phyloP scores from a whole-genome alignment of 495 filamentous ascomycete genomes.

The Tricharina praecox region DNA sequence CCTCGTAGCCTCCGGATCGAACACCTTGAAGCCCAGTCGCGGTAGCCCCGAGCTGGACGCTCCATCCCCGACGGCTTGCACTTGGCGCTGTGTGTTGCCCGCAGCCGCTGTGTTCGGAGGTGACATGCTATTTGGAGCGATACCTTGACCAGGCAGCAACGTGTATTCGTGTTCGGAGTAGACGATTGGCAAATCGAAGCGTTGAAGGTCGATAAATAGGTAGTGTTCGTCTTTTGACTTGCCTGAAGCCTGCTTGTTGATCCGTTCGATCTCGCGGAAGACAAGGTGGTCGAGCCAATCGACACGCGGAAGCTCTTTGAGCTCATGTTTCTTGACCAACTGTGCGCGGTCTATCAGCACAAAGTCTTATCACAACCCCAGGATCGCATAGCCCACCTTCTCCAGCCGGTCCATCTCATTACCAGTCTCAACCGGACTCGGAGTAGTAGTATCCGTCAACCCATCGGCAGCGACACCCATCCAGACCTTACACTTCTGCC shows the following conservation, averaged over 20 bases:
- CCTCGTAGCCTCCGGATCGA: constrained; percentile 76
- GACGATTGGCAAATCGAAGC: constrained; percentile 90
- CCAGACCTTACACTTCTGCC: constrained; percentile 79
- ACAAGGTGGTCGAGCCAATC: constrained; percentile 93
- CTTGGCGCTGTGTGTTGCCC: background rate
- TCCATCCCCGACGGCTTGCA: background rate
- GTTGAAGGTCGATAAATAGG: constrained; percentile 78
- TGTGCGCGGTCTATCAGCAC: constrained; percentile 21
- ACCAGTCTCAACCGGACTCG: constrained; percentile 33
- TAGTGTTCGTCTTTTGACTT: constrained; percentile 23
- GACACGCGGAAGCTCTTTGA: constrained; percentile 79
- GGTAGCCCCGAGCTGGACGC: background rate
- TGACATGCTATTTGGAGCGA: constrained; percentile 43
- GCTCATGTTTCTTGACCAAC: constrained; percentile 92
- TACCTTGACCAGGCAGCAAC: constrained; percentile 33
- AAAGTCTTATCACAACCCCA: background rate
- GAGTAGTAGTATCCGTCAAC: constrained; percentile 62
- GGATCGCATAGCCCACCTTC: too few relatives aligned
- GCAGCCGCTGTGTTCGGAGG: constrained; percentile 8
- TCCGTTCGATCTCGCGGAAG: constrained; percentile 58
- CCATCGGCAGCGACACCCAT: constrained; percentile 74
- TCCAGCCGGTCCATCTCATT: constrained; percentile 30
- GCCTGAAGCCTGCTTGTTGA: constrained; percentile 19
- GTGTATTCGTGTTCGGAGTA: constrained; percentile 89
- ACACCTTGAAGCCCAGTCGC: constrained; percentile 37